phyloP scores from a whole-genome alignment of 78 protist genomes.

The Paulinella micropora region DNA sequence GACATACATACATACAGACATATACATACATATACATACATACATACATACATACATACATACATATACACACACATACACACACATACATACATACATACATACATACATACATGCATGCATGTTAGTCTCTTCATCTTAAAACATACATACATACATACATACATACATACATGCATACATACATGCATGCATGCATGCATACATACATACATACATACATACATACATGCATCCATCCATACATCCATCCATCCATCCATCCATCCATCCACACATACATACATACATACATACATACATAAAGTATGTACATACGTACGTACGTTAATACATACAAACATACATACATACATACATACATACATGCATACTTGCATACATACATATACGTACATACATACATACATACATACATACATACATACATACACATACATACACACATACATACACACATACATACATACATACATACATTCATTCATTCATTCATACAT shows the following conservation, averaged over 20 bases:
- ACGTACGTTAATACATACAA: background rate
- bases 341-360: background rate
- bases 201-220: background rate
- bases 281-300: background rate
- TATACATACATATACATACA: background rate
- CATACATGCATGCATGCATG: background rate
- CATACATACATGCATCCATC: background rate
- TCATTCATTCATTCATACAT: background rate
- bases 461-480: background rate
- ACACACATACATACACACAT: background rate
- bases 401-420: background rate
- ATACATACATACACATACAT: background rate
- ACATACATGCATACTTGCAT: background rate
- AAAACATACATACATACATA: background rate
- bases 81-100: background rate
- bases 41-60: background rate
- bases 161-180: background rate
- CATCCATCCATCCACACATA: background rate
- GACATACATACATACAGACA: background rate
- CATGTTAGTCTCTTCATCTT: background rate
- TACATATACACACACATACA: background rate
- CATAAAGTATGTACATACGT: background rate
- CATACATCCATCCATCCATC: background rate
- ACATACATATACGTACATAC: background rate
- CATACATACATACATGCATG: background rate